Conservation (phyloP, 2,329 filamentous ascomycete species). For the Zymoseptoria passerinii region DNA sequence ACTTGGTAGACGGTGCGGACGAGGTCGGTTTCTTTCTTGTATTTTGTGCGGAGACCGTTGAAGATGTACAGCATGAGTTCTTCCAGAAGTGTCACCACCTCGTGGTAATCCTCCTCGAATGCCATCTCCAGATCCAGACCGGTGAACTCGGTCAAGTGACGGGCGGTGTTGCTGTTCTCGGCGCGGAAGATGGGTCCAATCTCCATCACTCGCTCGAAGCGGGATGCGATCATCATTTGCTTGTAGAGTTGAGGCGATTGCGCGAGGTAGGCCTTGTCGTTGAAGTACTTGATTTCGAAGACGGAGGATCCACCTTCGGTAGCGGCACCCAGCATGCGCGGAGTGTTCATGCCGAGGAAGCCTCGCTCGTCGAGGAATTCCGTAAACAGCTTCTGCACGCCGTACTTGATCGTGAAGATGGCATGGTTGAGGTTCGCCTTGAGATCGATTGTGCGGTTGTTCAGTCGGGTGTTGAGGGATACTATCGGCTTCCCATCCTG, state of each 20-base stretch:
- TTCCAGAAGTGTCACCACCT: slow-evolving; percentile 65
- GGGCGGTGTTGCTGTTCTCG: slow-evolving; percentile 77
- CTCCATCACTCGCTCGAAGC: slow-evolving; percentile 68
- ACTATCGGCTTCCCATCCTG: slow-evolving; percentile 59
- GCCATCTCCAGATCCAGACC: slow-evolving; percentile 88
- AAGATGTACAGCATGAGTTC: slow-evolving; percentile 71
- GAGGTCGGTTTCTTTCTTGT: slow-evolving; percentile 62
- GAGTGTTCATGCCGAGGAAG: slow-evolving; percentile 80
- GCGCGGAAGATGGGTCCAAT: slow-evolving; percentile 76
- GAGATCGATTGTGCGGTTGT: slow-evolving; percentile 90
- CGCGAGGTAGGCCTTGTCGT: slow-evolving; percentile 68
- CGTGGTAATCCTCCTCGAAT: slow-evolving; percentile 68
- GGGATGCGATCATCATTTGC: slow-evolving; percentile 74
- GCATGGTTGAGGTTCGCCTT: slow-evolving; percentile 85
- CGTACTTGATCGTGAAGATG: slow-evolving; percentile 63
- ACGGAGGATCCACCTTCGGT: slow-evolving; percentile 91
- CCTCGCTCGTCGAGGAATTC: slow-evolving; percentile 68
- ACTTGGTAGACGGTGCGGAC: slow-evolving; percentile 68
- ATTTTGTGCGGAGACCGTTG: slow-evolving; percentile 59
- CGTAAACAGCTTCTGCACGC: slow-evolving; percentile 61
- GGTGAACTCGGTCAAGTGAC: slow-evolving; percentile 83
- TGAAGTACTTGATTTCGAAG: slow-evolving; percentile 85
- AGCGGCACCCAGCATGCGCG: slow-evolving; percentile 79
- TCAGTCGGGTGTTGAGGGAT: slow-evolving; percentile 72
- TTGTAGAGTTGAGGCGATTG: slow-evolving; percentile 83